Percentiles rank a stretch among this genome's conserved stretches.
These are phyloP conservation scores for Syzygium oleosum DNA, from an alignment of 345 rosid genomes.

Conservation along the genomic window DNA sequence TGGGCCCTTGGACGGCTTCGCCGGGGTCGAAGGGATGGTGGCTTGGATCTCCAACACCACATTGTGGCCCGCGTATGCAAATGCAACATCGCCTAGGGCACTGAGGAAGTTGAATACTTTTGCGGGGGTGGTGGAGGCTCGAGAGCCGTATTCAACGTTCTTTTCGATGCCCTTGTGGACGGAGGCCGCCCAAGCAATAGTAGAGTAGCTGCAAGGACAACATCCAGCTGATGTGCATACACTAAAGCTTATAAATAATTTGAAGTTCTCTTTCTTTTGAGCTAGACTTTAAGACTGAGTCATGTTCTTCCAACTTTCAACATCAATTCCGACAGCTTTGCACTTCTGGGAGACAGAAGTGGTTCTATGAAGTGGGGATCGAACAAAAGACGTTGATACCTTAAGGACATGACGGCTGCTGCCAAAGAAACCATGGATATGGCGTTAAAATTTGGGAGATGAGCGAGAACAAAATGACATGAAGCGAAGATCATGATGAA, in stretches of 20 bases:
- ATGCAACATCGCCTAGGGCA: slow-evolving; percentile 80
- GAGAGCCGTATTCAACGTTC: slow-evolving; percentile 39
- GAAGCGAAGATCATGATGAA: slow-evolving; percentile 72
- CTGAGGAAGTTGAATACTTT: slow-evolving; percentile 47
- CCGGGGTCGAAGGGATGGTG: slow-evolving; percentile 75
- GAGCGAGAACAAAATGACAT: slow-evolving; percentile 59
- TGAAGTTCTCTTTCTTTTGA: neutral
- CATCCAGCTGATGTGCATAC: neutral
- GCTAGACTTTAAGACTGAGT: neutral
- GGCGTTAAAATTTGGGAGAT: slow-evolving; percentile 76
- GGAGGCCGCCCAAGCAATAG: slow-evolving; percentile 64
- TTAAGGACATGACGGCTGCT: slow-evolving; percentile 76
- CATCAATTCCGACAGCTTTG: neutral
- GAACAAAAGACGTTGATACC: slow-evolving; percentile 15
- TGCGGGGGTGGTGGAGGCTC: slow-evolving; percentile 25
- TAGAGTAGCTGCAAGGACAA: slow-evolving; percentile 55
- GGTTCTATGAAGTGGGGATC: neutral
- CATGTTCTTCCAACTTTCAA: neutral
- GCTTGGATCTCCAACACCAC: slow-evolving; percentile 87
- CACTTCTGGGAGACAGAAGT: neutral
- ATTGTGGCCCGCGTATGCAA: slow-evolving; percentile 78
- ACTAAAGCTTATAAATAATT: neutral
- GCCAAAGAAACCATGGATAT: slow-evolving; percentile 69
- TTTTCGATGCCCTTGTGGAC: slow-evolving; percentile 40
- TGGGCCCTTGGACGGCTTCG: slow-evolving; percentile 72